These are phyloP conservation scores for Trichophyton schoenleinii DNA, from an alignment of 2,329 filamentous ascomycete species.

Conservation along the genomic window DNA sequence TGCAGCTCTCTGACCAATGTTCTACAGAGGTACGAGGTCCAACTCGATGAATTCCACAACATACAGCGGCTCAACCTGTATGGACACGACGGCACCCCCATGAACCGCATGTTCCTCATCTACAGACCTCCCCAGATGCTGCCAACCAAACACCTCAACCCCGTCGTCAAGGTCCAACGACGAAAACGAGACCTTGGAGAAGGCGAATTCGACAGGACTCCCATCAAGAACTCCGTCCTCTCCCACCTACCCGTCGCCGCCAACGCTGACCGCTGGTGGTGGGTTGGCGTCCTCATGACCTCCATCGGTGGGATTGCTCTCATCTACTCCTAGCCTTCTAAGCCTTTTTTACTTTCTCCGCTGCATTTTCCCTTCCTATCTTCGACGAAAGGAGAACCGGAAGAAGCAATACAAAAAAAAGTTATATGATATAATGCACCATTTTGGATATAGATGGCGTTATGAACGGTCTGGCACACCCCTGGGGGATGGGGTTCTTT, in stretches of 20 bases:
- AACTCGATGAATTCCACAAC: constrained; percentile 49
- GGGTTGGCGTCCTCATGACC: constrained; percentile 37
- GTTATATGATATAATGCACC: constrained; percentile 5
- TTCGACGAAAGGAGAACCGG: background rate
- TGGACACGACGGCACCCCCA: constrained; percentile 49
- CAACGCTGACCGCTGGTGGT: constrained; percentile 35
- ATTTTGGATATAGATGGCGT: constrained; percentile 5
- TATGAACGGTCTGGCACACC: background rate
- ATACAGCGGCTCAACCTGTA: constrained; percentile 52
- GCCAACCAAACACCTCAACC: constrained; percentile 54
- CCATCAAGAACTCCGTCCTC: constrained; percentile 20
- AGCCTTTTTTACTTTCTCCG: too few species aligned
- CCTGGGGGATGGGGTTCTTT: too few species aligned
- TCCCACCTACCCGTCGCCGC: constrained; percentile 20
- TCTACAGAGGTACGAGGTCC: constrained; percentile 30
- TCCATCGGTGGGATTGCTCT: constrained; percentile 31
- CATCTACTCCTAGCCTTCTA: constrained; percentile 15
- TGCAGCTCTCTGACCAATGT: background rate
- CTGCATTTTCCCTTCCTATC: background rate
- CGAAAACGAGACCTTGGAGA: constrained; percentile 22
- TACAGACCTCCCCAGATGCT: constrained; percentile 55
- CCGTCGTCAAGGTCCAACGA: constrained; percentile 29
- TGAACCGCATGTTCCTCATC: constrained; percentile 56
- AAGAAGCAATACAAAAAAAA: background rate
- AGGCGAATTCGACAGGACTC: constrained; percentile 7